Evolutionary conservation across 1,284 basidiomycete genomes (phyloP).

Genomic region (Xerocomus cyaneibrunnescens): DNA sequence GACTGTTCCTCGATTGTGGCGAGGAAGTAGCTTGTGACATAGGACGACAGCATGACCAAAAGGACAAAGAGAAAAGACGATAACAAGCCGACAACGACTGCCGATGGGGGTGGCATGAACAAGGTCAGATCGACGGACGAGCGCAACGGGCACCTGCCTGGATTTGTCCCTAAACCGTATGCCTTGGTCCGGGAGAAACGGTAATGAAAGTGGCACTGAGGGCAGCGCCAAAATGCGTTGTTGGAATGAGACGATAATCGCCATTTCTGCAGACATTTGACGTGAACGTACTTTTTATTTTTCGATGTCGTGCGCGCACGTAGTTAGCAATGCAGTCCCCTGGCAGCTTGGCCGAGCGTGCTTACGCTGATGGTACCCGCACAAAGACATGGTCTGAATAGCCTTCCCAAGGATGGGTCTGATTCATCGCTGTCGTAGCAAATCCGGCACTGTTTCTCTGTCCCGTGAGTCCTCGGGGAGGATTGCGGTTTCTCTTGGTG

Average conservation of each 20-base stretch:
- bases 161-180: constrained; percentile 71
- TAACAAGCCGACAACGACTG: constrained; percentile 65
- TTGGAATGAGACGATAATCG: constrained; percentile 55
- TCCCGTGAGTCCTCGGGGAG: constrained; percentile 13
- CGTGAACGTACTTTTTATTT: constrained; percentile 61
- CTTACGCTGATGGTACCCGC: constrained; percentile 77
- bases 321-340: constrained; percentile 16
- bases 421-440: constrained; percentile 61
- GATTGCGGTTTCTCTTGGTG: constrained; percentile 12
- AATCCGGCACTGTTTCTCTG: constrained; percentile 69
- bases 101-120: constrained; percentile 12
- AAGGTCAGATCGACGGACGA: neutral
- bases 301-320: neutral
- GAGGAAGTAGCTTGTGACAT: constrained; percentile 66
- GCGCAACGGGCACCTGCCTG: constrained; percentile 44
- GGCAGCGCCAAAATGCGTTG: constrained; percentile 70
- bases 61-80: constrained; percentile 64
- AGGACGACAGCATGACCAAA: constrained; percentile 69
- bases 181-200: constrained; percentile 66
- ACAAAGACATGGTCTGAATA: constrained; percentile 77
- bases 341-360: constrained; percentile 13
- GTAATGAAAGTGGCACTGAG: constrained; percentile 74
- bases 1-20: constrained; percentile 36
- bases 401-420: constrained; percentile 59
- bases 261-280: constrained; percentile 75